Evolutionary conservation across 805 yeast species (phyloP).

Genomic region (Metschnikowia cubensis): DNA sequence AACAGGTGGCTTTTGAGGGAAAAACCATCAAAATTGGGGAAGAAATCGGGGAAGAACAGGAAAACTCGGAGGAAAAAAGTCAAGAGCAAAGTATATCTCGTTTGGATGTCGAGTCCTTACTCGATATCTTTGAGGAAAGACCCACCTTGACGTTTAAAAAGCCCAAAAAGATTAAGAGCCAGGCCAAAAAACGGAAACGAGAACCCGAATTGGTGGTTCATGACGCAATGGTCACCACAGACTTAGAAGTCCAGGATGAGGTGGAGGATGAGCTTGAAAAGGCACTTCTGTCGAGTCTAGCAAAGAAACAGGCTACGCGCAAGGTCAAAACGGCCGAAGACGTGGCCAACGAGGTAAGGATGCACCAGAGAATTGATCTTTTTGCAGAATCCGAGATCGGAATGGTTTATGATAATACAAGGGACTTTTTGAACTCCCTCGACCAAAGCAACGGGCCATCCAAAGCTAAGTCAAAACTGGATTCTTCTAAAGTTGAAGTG

Average conservation of each 20-base stretch:
- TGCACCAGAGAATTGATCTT: conserved; percentile 17
- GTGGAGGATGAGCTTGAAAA: conserved; percentile 32
- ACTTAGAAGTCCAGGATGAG: conserved; percentile 21
- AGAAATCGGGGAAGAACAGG: neutral
- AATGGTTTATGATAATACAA: conserved; percentile 33
- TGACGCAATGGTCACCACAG: conserved; percentile 21
- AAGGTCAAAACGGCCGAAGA: conserved; percentile 27
- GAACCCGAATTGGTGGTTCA: conserved; percentile 27
- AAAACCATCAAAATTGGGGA: neutral
- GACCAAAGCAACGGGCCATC: neutral
- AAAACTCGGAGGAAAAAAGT: too few relatives aligned
- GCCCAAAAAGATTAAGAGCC: conserved; percentile 12
- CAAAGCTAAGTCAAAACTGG: neutral
- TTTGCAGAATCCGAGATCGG: conserved; percentile 16
- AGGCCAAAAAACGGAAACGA: conserved; percentile 9
- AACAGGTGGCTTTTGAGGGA: conserved; percentile 12
- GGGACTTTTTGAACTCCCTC: conserved; percentile 34
- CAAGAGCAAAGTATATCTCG: too few relatives aligned
- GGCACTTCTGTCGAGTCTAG: conserved; percentile 26
- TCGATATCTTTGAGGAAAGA: neutral
- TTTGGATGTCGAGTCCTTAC: too few relatives aligned
- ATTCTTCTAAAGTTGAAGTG: neutral
- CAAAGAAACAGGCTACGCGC: conserved; percentile 27
- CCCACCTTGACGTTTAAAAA: conserved; percentile 27
- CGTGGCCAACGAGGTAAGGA: conserved; percentile 37